A percentile compares a stretch with the other conserved stretches of the same genome.
Evolutionary conservation across 2,329 filamentous ascomycete genomes (phyloP).

Genomic region (Phyllosticta citribraziliensis): DNA sequence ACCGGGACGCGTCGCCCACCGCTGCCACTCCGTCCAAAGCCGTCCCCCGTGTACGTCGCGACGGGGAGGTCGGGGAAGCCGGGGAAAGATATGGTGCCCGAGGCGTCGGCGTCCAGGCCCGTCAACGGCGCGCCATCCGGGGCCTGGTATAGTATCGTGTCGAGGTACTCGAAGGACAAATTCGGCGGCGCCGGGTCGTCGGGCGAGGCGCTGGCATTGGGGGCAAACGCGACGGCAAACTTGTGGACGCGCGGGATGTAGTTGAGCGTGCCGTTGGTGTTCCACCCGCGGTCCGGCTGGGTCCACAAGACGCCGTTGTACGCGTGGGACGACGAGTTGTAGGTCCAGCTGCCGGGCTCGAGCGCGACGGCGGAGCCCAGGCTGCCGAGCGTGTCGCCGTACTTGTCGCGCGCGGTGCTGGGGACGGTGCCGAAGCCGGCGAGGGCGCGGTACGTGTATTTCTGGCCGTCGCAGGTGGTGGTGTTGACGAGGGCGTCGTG

Average conservation of each 20-base stretch:
- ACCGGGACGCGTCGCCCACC: slow-evolving; percentile 52
- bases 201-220: slow-evolving; percentile 41
- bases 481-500: slow-evolving; percentile 1
- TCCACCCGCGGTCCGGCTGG: slow-evolving; percentile 63
- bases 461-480: slow-evolving; percentile 49
- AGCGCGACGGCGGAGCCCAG: slow-evolving; percentile 58
- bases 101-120: slow-evolving; percentile 52
- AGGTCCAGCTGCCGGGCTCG: slow-evolving; percentile 50
- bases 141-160: slow-evolving; percentile 55
- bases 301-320: slow-evolving; percentile 55
- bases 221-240: slow-evolving; percentile 50
- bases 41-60: slow-evolving; percentile 56
- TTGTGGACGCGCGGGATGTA: slow-evolving; percentile 55
- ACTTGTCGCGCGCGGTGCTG: slow-evolving; percentile 52
- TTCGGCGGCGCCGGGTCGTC: slow-evolving; percentile 49
- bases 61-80: slow-evolving; percentile 54
- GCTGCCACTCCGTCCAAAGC: slow-evolving; percentile 52
- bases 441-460: slow-evolving; percentile 56
- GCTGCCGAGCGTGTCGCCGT: slow-evolving; percentile 59
- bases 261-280: slow-evolving; percentile 52
- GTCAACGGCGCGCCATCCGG: slow-evolving; percentile 53
- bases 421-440: slow-evolving; percentile 56
- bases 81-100: slow-evolving; percentile 43
- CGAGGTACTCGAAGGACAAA: slow-evolving; percentile 50
- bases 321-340: slow-evolving; percentile 41